Evolutionary conservation across 139 green algal species (phyloP), one percentile per base, ranked within the genome.

Genomic region (Chlamydomonas incerta): DNA sequence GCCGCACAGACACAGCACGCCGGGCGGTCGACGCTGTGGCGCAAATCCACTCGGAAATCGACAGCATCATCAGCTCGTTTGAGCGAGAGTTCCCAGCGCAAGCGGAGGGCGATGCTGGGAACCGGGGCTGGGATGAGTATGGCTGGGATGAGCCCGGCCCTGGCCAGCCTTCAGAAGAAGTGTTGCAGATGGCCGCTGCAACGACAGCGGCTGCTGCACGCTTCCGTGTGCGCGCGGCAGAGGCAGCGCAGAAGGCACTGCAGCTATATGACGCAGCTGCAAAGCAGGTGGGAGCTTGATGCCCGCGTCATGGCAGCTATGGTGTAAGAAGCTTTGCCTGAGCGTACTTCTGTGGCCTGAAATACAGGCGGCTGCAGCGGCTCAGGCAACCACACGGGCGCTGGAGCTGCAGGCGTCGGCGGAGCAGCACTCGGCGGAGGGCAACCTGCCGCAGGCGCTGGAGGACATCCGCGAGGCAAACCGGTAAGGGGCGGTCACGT

Each of bases 361-460:
- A 1, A 1, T 50, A 34, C 69, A 85, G 79, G 79, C 79, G 4
- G 47, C 79, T 18, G 35, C 9, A 9, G 79, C 79, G 1, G 79
- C 79, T 3, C 65, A 85, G 33, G 65, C 79, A 0, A 85, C 79
- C 1, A 85, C 79, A 2, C 79, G 69, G 2, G 79, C 79, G 0
- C 33, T 85, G 20, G 79, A 85, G 47, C 62, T 85, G 79, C 79
- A 85, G 66, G 33, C 72, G 8, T 6, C 46, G 0, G 79, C 79
- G 29, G 79, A 85, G 67, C 66, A 85, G 66, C 79, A 85, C 28
- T 85, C 79, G 0, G 66, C 67, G 0, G 21, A 50, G 11, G 79
- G 79, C 47, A 85, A 85, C 63, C 72, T 85, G 79, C 24, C 79
- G 33, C 79, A 85, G 31, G 79, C 79, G 13, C 50, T 85, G 21